These are phyloP conservation scores for Stemphylium beticola DNA, from an alignment of 2,329 filamentous ascomycete species.

Conservation along the genomic window DNA sequence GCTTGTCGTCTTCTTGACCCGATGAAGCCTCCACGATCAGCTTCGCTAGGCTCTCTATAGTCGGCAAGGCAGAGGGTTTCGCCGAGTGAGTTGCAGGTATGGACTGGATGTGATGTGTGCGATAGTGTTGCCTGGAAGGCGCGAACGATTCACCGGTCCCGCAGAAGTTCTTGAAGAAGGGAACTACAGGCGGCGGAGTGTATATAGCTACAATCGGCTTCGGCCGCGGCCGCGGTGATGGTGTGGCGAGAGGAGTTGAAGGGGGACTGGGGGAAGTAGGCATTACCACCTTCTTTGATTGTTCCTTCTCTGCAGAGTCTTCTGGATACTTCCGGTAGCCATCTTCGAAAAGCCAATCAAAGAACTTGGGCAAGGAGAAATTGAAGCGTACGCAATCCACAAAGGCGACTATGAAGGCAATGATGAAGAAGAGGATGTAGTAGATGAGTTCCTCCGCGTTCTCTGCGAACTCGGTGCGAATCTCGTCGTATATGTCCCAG, in stretches of 20 bases:
- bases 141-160: slow-evolving; percentile 9
- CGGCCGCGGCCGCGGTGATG: not conserved
- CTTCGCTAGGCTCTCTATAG: not conserved
- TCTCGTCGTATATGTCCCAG: not conserved
- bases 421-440: not conserved
- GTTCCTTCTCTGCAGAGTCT: not conserved
- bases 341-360: not conserved
- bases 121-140: not conserved
- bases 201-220: not conserved
- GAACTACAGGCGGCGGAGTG: not conserved
- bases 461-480: not conserved
- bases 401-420: not conserved
- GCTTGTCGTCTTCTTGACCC: not conserved
- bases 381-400: not conserved
- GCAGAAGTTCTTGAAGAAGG: slow-evolving; percentile 5
- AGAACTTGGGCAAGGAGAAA: not conserved
- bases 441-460: not conserved
- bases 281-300: not conserved
- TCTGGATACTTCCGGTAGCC: not conserved
- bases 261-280: not conserved
- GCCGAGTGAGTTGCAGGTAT: not conserved
- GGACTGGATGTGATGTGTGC: not conserved
- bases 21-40: not conserved
- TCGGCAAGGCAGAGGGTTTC: not conserved
- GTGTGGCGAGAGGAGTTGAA: not conserved